Percentiles rank a stretch among this genome's conserved stretches.
These are phyloP conservation scores for Peronosclerospora sorghi DNA, from an alignment of 352 stramenopile genomes.

Conservation along the genomic window DNA sequence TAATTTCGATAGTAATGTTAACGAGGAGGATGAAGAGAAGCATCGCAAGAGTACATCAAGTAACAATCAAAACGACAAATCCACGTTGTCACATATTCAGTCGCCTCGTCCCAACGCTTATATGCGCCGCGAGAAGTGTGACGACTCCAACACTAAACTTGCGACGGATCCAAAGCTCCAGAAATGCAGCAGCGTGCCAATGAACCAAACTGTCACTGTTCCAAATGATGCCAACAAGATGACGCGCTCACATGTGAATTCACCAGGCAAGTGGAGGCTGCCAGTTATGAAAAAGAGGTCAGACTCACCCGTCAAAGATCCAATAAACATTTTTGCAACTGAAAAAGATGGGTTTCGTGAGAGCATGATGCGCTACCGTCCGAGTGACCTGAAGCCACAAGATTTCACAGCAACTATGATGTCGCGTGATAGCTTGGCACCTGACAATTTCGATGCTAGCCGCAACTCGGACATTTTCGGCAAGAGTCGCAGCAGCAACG, in stretches of 20 bases:
- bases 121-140: slow-evolving; percentile 4
- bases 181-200: slow-evolving; percentile 24
- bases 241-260: background rate
- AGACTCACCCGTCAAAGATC: slow-evolving; percentile 3
- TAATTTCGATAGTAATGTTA: slow-evolving; percentile 9
- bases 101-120: background rate
- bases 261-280: background rate
- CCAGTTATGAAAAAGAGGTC: too few relatives aligned
- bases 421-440: slow-evolving; percentile 46
- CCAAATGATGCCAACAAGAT: slow-evolving; percentile 2
- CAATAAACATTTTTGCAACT: slow-evolving; percentile 4
- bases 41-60: slow-evolving; percentile 1
- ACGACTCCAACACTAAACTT: slow-evolving; percentile 8
- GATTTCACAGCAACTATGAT: slow-evolving; percentile 36
- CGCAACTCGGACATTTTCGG: slow-evolving; percentile 7
- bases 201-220: slow-evolving; percentile 20
- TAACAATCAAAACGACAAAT: slow-evolving; percentile 18
- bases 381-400: slow-evolving; percentile 43
- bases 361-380: slow-evolving; percentile 63
- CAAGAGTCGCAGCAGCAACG: slow-evolving; percentile 18
- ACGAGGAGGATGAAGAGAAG: slow-evolving; percentile 25
- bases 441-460: slow-evolving; percentile 14
- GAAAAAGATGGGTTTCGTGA: slow-evolving; percentile 31
- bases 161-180: slow-evolving; percentile 11
- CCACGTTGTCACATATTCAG: slow-evolving; percentile 12